A percentile compares a stretch with the other conserved stretches of the same genome.
Conservation (phyloP, 768 basidiomycete genomes). For the Neoboletus brunneissimus region DNA sequence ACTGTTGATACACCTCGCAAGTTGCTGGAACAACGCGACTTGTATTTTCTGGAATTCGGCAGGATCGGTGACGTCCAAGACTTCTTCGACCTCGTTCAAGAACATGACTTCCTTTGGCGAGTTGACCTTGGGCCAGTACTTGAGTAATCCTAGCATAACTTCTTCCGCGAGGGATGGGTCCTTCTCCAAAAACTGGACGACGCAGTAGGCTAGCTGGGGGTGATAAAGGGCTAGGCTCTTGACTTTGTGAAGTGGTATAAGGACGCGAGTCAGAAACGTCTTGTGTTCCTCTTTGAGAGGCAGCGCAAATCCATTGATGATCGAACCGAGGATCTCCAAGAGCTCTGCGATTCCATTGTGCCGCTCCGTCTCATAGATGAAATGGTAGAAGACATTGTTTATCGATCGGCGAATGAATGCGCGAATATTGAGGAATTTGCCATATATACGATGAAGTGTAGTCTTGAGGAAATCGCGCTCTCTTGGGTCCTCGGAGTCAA, state of each 20-base stretch:
- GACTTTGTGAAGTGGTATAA: conserved; percentile 96
- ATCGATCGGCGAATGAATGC: conserved; percentile 99
- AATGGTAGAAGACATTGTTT: conserved; percentile 99
- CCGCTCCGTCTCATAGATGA: conserved; percentile 97
- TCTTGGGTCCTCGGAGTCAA: conserved; percentile 97
- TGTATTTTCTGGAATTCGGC: conserved; percentile 96
- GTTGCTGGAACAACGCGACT: conserved; percentile 86
- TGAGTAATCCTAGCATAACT: conserved; percentile 92
- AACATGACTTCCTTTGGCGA: conserved; percentile 99
- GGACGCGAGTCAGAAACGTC: conserved; percentile 89
- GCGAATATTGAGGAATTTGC: conserved; percentile 97
- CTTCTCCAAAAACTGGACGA: conserved; percentile 98
- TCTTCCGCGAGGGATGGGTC: conserved; percentile 90
- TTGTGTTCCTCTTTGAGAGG: conserved; percentile 99
- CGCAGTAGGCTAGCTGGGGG: conserved; percentile 98
- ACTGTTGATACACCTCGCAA: conserved; percentile 95
- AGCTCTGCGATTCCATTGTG: conserved; percentile 99
- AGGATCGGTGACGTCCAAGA: conserved; percentile 96
- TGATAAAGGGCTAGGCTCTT: conserved; percentile 98
- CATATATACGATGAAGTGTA: conserved; percentile 97
- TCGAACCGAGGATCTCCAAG: conserved; percentile 95
- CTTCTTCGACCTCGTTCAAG: conserved; percentile 98
- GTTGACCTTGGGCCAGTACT: conserved; percentile 99
- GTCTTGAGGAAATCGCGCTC: conserved; percentile 99
- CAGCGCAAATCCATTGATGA: conserved; percentile 98